Evolutionary conservation across 1,284 basidiomycete species (phyloP).

Genomic region (Pulveroboletus sp.): DNA sequence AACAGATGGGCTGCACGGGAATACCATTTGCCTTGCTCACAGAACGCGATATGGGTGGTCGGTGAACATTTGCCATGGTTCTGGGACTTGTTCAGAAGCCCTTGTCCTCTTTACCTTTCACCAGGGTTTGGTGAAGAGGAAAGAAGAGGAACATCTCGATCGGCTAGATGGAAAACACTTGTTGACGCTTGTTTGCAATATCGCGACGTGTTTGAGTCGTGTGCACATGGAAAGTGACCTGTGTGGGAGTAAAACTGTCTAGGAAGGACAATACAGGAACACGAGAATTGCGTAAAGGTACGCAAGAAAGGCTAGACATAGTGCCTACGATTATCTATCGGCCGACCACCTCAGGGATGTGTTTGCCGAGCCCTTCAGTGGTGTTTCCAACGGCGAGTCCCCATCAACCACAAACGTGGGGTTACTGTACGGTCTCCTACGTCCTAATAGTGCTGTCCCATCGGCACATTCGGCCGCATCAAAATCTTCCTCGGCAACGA

Average conservation of each 20-base stretch:
- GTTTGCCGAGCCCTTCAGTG: slow-evolving; percentile 3
- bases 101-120: slow-evolving; percentile 58
- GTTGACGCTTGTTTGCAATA: slow-evolving; percentile 32
- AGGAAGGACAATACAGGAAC: background rate
- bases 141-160: slow-evolving; percentile 38
- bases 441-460: slow-evolving; percentile 20
- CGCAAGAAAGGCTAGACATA: background rate
- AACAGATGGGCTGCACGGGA: slow-evolving; percentile 56
- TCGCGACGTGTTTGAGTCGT: background rate
- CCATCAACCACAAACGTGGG: slow-evolving; percentile 8
- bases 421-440: slow-evolving; percentile 6
- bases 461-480: slow-evolving; percentile 9
- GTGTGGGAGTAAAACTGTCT: background rate
- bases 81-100: slow-evolving; percentile 22
- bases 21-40: slow-evolving; percentile 43
- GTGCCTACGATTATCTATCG: background rate
- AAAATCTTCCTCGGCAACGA: slow-evolving; percentile 47
- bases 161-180: slow-evolving; percentile 15
- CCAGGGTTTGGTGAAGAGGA: slow-evolving; percentile 47
- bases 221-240: background rate
- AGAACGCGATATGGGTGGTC: slow-evolving; percentile 50
- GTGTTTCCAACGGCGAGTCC: background rate
- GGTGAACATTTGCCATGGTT: slow-evolving; percentile 38
- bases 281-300: background rate
- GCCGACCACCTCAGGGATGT: background rate